A percentile compares a stretch with the other conserved stretches of the same genome.
Conservation (phyloP, 2,329 filamentous ascomycete genomes). For the Thermothelomyces thermophilus region DNA sequence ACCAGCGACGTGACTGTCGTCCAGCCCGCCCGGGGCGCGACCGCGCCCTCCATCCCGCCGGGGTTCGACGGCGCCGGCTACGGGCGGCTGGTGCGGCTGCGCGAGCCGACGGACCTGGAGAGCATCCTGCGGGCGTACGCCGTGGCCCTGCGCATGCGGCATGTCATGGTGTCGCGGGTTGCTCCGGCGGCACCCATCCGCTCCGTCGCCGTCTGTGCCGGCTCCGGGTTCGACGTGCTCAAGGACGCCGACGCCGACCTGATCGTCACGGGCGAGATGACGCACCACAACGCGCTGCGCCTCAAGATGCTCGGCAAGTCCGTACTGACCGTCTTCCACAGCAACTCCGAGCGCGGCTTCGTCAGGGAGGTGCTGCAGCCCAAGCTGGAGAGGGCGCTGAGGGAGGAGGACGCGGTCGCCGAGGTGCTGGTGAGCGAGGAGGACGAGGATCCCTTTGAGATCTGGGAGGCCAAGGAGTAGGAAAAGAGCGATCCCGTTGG, state of each 20-base stretch:
- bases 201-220: slow-evolving; percentile 83
- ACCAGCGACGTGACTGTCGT: slow-evolving; percentile 33
- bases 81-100: slow-evolving; percentile 43
- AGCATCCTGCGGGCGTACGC: slow-evolving; percentile 51
- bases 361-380: slow-evolving; percentile 63
- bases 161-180: slow-evolving; percentile 34
- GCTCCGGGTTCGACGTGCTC: slow-evolving; percentile 75
- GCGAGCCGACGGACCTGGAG: slow-evolving; percentile 32
- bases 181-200: slow-evolving; percentile 29
- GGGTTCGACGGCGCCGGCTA: slow-evolving; percentile 46
- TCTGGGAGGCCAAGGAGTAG: slow-evolving; percentile 46
- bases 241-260: slow-evolving; percentile 66
- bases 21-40: slow-evolving; percentile 39
- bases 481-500: neutral
- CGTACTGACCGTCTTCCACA: slow-evolving; percentile 84
- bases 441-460: slow-evolving; percentile 84
- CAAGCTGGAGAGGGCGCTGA: slow-evolving; percentile 55
- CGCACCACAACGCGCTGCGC: slow-evolving; percentile 83
- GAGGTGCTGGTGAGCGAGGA: slow-evolving; percentile 67
- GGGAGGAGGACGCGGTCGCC: slow-evolving; percentile 42
- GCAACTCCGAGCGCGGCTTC: slow-evolving; percentile 85
- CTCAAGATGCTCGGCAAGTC: slow-evolving; percentile 77
- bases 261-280: slow-evolving; percentile 86
- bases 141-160: slow-evolving; percentile 56
- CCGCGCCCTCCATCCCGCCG: slow-evolving; percentile 30